Evolutionary conservation across 805 yeast genomes (phyloP).

Genomic region (Monosporozyma solicola): DNA sequence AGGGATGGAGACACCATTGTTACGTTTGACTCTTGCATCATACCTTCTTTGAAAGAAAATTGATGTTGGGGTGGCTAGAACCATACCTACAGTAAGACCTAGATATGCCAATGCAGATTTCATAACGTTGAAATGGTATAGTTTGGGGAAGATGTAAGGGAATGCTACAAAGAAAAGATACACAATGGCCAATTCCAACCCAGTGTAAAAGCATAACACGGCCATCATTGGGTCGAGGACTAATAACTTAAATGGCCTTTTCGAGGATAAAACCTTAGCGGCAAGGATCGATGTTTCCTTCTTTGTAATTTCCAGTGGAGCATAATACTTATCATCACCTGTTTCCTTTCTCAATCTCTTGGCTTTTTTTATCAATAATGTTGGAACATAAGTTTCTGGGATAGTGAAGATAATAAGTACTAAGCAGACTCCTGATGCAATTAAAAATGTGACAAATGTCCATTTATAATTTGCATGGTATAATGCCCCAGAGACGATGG

Average conservation of each 20-base stretch:
- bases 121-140: slow-evolving; percentile 43
- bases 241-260: slow-evolving; percentile 44
- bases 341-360: slow-evolving; percentile 41
- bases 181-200: slow-evolving; percentile 48
- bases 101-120: slow-evolving; percentile 58
- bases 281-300: slow-evolving; percentile 35
- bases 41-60: slow-evolving; percentile 36
- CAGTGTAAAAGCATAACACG: slow-evolving; percentile 46
- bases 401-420: slow-evolving; percentile 36
- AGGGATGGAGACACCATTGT: slow-evolving; percentile 45
- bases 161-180: slow-evolving; percentile 60
- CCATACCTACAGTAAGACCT: slow-evolving; percentile 45
- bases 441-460: slow-evolving; percentile 56
- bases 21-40: slow-evolving; percentile 36
- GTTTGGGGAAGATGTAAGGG: slow-evolving; percentile 48
- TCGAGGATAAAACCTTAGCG: slow-evolving; percentile 38
- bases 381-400: slow-evolving; percentile 60
- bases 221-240: slow-evolving; percentile 47
- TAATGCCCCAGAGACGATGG: slow-evolving; percentile 50
- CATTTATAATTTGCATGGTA: slow-evolving; percentile 51
- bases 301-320: slow-evolving; percentile 33
- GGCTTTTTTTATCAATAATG: slow-evolving; percentile 44
- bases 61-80: slow-evolving; percentile 38
- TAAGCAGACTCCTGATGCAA: slow-evolving; percentile 52
- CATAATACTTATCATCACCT: slow-evolving; percentile 40